Conservation (phyloP, 495 filamentous ascomycete genomes). For the Hypoxylon fragiforme region DNA sequence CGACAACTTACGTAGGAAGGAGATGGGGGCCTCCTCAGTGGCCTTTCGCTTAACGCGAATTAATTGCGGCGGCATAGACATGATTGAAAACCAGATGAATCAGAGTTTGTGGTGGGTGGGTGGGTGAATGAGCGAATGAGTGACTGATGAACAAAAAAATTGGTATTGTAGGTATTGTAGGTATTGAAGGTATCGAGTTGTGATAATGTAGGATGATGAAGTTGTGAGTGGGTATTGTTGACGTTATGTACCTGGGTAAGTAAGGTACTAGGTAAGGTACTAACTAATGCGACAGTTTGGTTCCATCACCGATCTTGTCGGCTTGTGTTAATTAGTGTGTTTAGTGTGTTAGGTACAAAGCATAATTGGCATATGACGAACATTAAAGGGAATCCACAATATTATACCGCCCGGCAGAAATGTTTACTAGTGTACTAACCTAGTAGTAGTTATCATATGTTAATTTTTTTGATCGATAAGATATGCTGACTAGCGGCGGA, state of each 20-base stretch:
- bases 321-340: not conserved
- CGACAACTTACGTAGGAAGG: conserved; percentile 52
- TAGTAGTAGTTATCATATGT: too few relatives aligned
- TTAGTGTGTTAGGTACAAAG: not conserved
- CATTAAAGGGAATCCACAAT: conserved; percentile 1
- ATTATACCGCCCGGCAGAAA: conserved; percentile 18
- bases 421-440: too few relatives aligned
- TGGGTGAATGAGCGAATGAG: too few relatives aligned
- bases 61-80: conserved; percentile 55
- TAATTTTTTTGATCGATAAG: conserved; percentile 10
- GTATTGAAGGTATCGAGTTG: too few relatives aligned
- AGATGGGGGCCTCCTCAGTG: conserved; percentile 54
- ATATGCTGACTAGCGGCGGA: not conserved
- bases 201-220: too few relatives aligned
- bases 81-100: conserved; percentile 19
- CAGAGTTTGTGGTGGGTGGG: not conserved
- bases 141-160: too few relatives aligned
- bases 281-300: not conserved
- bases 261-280: not conserved
- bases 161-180: too few relatives aligned
- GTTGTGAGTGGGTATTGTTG: too few relatives aligned
- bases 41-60: conserved; percentile 61
- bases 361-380: not conserved
- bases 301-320: conserved; percentile 1
- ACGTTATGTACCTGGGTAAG: too few relatives aligned